Evolutionary conservation across 768 basidiomycete species (phyloP).

Genomic region (Lentinula sp.): DNA sequence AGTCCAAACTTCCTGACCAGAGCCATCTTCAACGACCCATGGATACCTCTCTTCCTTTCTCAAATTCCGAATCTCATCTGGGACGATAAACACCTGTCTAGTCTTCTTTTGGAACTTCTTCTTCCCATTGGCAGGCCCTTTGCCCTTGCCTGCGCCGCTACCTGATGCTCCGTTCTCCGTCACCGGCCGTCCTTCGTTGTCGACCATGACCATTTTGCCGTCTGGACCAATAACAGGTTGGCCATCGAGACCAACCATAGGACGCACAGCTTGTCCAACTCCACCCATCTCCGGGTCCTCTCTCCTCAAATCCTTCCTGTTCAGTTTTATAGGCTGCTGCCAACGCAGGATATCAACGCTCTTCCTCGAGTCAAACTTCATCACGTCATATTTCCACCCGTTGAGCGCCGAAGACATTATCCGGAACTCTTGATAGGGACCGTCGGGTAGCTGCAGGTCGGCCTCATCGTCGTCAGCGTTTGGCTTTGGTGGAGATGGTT

Average conservation of each 20-base stretch:
- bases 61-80: conserved; percentile 72
- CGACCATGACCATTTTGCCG: conserved; percentile 76
- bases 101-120: conserved; percentile 83
- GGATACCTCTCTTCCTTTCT: conserved; percentile 84
- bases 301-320: conserved; percentile 73
- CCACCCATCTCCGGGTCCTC: conserved; percentile 30
- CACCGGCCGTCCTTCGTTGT: conserved; percentile 71
- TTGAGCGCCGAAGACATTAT: conserved; percentile 76
- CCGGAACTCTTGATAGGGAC: conserved; percentile 68
- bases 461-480: conserved; percentile 41
- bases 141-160: conserved; percentile 35
- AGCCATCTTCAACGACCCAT: conserved; percentile 86
- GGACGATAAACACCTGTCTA: conserved; percentile 73
- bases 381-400: conserved; percentile 89
- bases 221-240: conserved; percentile 77
- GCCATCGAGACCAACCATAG: conserved; percentile 79
- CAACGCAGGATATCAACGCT: conserved; percentile 64
- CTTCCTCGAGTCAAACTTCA: conserved; percentile 83
- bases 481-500: conserved; percentile 33
- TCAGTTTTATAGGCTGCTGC: conserved; percentile 75
- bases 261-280: conserved; percentile 45
- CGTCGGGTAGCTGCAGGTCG: conserved; percentile 52
- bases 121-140: conserved; percentile 42
- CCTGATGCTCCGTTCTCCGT: conserved; percentile 26
- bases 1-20: conserved; percentile 68